phyloP scores from a whole-genome alignment of 371 early-diverging fungal species.

The Batkoa obscura region DNA sequence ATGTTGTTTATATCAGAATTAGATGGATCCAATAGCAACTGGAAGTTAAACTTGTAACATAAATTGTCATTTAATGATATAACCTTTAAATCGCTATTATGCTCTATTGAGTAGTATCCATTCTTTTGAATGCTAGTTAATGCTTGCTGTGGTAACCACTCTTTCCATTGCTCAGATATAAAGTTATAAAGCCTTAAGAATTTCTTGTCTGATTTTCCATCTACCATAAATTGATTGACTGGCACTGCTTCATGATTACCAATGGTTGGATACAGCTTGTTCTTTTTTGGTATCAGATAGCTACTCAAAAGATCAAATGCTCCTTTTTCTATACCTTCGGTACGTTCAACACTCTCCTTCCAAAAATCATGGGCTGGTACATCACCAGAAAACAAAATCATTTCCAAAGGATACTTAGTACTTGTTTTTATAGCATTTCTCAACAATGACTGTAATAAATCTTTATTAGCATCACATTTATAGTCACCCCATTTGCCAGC shows the following conservation, averaged over 20 bases:
- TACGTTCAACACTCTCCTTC: constrained; percentile 10
- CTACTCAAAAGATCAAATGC: constrained; percentile 3
- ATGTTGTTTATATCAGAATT: constrained; percentile 8
- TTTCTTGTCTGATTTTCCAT: neutral
- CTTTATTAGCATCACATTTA: constrained; percentile 17
- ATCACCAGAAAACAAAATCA: constrained; percentile 38
- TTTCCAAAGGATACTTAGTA: constrained; percentile 17
- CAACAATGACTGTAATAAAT: constrained; percentile 23
- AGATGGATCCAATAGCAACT: neutral
- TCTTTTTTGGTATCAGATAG: constrained; percentile 5
- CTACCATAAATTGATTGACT: constrained; percentile 8
- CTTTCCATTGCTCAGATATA: constrained; percentile 8
- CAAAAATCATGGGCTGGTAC: constrained; percentile 40
- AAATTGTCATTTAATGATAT: constrained; percentile 8
- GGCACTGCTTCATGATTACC: constrained; percentile 12
- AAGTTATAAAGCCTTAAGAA: neutral
- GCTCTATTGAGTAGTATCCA: constrained; percentile 9
- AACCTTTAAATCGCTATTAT: neutral
- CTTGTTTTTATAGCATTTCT: constrained; percentile 14
- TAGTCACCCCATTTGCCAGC: constrained; percentile 14
- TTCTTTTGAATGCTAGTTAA: neutral
- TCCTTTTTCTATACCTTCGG: neutral
- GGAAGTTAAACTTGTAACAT: constrained; percentile 5
- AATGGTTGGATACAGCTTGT: constrained; percentile 17
- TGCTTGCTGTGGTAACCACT: constrained; percentile 6